phyloP scores from a whole-genome alignment of 495 filamentous ascomycete species.

The Podospora appendiculata region DNA sequence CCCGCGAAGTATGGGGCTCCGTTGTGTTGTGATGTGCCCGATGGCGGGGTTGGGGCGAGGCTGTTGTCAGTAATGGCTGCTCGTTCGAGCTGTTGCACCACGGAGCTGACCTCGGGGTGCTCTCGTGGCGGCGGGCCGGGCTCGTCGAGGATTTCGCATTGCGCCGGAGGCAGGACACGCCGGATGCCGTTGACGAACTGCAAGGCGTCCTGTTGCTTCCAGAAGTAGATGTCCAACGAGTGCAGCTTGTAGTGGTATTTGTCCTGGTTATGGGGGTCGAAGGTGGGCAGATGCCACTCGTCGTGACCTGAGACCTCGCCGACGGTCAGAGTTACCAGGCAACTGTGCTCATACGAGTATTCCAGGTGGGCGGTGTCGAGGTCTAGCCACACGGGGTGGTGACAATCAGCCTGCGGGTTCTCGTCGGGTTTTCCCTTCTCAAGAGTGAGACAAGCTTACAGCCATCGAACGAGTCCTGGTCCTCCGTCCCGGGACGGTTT shows the following conservation, averaged over 20 bases:
- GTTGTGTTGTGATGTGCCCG: constrained; percentile 35
- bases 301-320: constrained; percentile 45
- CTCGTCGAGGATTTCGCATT: constrained; percentile 52
- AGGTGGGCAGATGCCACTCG: constrained; percentile 74
- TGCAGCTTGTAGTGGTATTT: constrained; percentile 71
- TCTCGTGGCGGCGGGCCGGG: constrained; percentile 40
- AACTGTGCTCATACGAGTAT: constrained; percentile 73
- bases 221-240: constrained; percentile 86
- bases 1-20: constrained; percentile 30
- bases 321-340: constrained; percentile 66
- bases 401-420: constrained; percentile 5
- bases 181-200: constrained; percentile 62
- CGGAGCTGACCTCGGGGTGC: constrained; percentile 54
- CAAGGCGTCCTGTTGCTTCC: constrained; percentile 67
- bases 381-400: constrained; percentile 28
- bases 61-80: constrained; percentile 51
- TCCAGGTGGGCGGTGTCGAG: constrained; percentile 57
- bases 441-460: constrained; percentile 39
- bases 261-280: constrained; percentile 58
- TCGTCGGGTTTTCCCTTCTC: not conserved
- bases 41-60: constrained; percentile 10
- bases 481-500: constrained; percentile 76
- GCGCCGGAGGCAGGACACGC: constrained; percentile 49
- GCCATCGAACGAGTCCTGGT: constrained; percentile 85
- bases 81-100: constrained; percentile 79